Evolutionary conservation across 140 eudicot species (phyloP).

Genomic region (Senecio squalidus): DNA sequence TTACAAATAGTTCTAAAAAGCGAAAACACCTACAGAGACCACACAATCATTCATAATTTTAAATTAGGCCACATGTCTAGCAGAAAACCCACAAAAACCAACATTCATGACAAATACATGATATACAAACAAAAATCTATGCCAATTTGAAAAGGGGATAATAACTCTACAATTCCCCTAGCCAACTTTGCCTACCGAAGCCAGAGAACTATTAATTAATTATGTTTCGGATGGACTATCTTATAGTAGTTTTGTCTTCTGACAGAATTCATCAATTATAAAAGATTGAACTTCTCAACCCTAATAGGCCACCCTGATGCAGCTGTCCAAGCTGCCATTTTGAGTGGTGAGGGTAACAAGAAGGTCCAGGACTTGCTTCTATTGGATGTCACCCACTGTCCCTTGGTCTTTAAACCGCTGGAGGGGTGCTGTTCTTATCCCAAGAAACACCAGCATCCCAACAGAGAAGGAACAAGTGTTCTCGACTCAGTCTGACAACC

Average conservation of each 20-base stretch:
- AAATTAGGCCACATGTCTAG: not conserved
- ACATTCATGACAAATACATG: not conserved
- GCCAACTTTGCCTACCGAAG: not conserved
- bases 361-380: slow-evolving; percentile 57
- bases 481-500: slow-evolving; percentile 48
- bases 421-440: slow-evolving; percentile 53
- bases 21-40: not conserved
- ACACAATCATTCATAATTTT: slow-evolving; percentile 4
- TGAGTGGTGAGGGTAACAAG: too few relatives aligned
- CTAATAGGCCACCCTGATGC: too few relatives aligned
- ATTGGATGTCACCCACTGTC: slow-evolving; percentile 59
- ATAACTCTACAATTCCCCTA: not conserved
- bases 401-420: slow-evolving; percentile 50
- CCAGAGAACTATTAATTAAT: not conserved
- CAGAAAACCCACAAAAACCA: not conserved
- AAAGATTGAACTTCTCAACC: too few relatives aligned
- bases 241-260: not conserved
- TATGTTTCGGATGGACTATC: not conserved
- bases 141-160: not conserved
- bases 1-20: not conserved
- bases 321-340: too few relatives aligned
- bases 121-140: not conserved
- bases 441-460: slow-evolving; percentile 53
- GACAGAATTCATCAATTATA: too few relatives aligned
- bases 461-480: slow-evolving; percentile 49